These are phyloP conservation scores for Boletus vinaceobasis DNA, from an alignment of 768 basidiomycete genomes.

Conservation along the genomic window DNA sequence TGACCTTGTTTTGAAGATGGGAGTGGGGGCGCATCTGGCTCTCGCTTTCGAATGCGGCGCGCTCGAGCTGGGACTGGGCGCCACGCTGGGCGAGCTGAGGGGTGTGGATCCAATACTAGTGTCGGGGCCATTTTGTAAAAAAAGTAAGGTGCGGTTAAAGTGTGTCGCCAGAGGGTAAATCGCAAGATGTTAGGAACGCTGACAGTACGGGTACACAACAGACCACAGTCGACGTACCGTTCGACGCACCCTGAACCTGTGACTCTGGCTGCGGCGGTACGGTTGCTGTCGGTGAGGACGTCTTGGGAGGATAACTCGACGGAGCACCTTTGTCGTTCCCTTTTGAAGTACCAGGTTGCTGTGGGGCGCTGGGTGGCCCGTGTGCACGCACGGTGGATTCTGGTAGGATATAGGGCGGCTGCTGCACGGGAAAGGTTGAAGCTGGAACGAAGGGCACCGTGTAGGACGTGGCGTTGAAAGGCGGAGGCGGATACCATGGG, in stretches of 20 bases:
- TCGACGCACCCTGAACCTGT: neutral
- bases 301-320: neutral
- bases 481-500: neutral
- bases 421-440: neutral
- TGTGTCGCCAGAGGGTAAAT: neutral
- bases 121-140: too few species aligned
- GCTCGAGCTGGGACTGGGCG: neutral
- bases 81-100: neutral
- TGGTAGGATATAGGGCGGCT: neutral
- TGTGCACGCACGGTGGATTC: neutral
- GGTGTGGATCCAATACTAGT: neutral
- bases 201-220: neutral
- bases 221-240: neutral
- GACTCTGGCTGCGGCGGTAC: neutral
- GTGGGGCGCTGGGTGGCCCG: neutral
- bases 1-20: slow-evolving; percentile 37
- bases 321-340: neutral
- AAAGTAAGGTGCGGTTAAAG: neutral
- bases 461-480: neutral
- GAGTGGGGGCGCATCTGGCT: slow-evolving; percentile 19
- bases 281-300: neutral
- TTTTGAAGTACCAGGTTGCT: neutral
- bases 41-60: neutral
- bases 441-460: neutral
- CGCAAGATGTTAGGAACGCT: neutral